Conservation (phyloP, 768 basidiomycete species). For the Suillus sp. region DNA sequence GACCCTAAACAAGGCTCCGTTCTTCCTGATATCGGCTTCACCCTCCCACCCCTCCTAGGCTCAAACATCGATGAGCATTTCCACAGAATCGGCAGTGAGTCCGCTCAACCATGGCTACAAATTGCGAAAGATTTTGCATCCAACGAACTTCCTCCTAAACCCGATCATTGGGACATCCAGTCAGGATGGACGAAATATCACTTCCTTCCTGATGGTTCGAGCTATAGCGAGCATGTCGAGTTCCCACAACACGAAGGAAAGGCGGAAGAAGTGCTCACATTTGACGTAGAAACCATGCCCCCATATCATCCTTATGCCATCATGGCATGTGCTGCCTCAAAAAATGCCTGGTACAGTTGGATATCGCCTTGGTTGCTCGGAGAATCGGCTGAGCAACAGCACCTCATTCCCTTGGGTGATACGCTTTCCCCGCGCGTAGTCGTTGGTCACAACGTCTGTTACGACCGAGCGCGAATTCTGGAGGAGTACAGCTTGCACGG, state of each 20-base stretch:
- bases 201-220: conserved; percentile 69
- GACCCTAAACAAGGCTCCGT: conserved; percentile 78
- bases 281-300: conserved; percentile 95
- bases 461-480: conserved; percentile 79
- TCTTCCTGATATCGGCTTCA: conserved; percentile 77
- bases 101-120: conserved; percentile 76
- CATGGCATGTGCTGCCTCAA: conserved; percentile 86
- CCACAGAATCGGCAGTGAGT: conserved; percentile 66
- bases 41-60: conserved; percentile 84
- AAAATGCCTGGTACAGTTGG: conserved; percentile 93
- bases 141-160: conserved; percentile 59
- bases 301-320: conserved; percentile 79
- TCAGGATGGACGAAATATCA: conserved; percentile 92
- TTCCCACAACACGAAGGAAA: conserved; percentile 64
- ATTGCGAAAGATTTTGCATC: conserved; percentile 62
- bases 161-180: conserved; percentile 52
- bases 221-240: conserved; percentile 71
- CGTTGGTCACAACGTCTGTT: conserved; percentile 95
- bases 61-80: conserved; percentile 86
- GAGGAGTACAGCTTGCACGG: conserved; percentile 80
- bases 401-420: conserved; percentile 76
- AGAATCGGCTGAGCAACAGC: conserved; percentile 53
- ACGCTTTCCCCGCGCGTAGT: conserved; percentile 58
- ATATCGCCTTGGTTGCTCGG: conserved; percentile 90
- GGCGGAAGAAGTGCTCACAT: conserved; percentile 74